Evolutionary conservation across 2,329 filamentous ascomycete species (phyloP).

Genomic region (Penicillium paneum): DNA sequence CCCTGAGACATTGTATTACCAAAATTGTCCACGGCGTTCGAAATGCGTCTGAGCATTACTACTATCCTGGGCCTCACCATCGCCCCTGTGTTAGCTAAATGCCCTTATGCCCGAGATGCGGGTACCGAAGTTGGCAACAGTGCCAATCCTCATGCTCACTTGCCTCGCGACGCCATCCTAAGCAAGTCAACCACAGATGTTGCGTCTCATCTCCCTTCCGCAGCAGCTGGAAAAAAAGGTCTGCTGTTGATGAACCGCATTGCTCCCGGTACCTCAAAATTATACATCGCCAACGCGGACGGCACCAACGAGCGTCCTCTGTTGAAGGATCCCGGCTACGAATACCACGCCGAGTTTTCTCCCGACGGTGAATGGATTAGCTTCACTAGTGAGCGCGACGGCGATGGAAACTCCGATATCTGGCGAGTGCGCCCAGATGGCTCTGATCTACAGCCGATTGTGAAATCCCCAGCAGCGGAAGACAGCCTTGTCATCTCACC

Average conservation of each 20-base stretch:
- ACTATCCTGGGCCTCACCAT: neutral
- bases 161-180: neutral
- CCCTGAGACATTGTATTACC: neutral
- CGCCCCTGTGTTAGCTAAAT: neutral
- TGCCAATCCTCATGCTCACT: neutral
- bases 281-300: constrained; percentile 40
- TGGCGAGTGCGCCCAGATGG: constrained; percentile 40
- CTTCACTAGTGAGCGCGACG: constrained; percentile 42
- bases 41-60: neutral
- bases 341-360: constrained; percentile 43
- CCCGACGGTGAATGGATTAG: constrained; percentile 41
- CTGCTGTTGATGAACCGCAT: constrained; percentile 39
- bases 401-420: constrained; percentile 43
- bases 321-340: constrained; percentile 33
- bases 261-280: constrained; percentile 24
- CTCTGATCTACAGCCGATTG: constrained; percentile 33
- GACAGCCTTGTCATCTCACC: constrained; percentile 40
- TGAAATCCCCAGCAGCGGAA: constrained; percentile 37
- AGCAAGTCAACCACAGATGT: too few relatives aligned
- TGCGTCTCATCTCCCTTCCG: neutral
- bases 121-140: neutral
- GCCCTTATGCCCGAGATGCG: neutral
- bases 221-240: constrained; percentile 15
- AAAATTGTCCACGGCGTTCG: neutral
- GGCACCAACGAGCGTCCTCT: constrained; percentile 39